phyloP scores from a whole-genome alignment of 2,329 filamentous ascomycete species.

The Fusarium buxicola region DNA sequence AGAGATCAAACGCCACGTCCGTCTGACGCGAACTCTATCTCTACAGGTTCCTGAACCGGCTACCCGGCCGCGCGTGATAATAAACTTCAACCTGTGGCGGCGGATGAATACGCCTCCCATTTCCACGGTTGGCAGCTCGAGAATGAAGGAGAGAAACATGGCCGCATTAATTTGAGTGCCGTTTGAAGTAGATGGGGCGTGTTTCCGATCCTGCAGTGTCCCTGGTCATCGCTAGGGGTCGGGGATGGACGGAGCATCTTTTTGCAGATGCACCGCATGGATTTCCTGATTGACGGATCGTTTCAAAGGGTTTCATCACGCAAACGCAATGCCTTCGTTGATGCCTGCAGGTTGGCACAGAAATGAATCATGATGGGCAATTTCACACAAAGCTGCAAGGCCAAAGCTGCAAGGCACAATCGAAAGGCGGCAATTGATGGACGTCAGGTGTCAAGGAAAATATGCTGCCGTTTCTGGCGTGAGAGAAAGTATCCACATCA shows the following conservation, averaged over 20 bases:
- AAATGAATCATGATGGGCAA: slow-evolving; percentile 16
- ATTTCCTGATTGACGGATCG: slow-evolving; percentile 20
- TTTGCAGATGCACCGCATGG: slow-evolving; percentile 29
- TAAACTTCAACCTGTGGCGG: neutral
- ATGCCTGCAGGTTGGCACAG: slow-evolving; percentile 7
- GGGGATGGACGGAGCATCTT: slow-evolving; percentile 6
- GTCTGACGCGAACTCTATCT: slow-evolving; percentile 4
- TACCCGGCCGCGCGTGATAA: neutral
- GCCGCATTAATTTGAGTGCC: neutral
- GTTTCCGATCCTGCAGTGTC: slow-evolving; percentile 35
- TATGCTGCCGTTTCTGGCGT: slow-evolving; percentile 41
- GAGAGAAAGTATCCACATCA: slow-evolving; percentile 40
- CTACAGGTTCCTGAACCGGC: neutral
- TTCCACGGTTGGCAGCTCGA: too few species aligned
- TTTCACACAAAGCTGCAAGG: slow-evolving; percentile 6
- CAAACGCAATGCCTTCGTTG: slow-evolving; percentile 1
- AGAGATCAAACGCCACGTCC: slow-evolving; percentile 24
- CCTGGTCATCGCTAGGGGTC: slow-evolving; percentile 16
- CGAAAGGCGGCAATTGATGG: neutral
- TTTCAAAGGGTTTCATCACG: slow-evolving; percentile 39
- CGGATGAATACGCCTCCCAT: neutral
- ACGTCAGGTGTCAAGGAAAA: slow-evolving; percentile 23
- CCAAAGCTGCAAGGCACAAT: neutral
- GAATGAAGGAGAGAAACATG: too few species aligned
- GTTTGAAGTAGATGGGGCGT: slow-evolving; percentile 36